phyloP scores from a whole-genome alignment of 1,284 basidiomycete species.

The Ganoderma sinense region DNA sequence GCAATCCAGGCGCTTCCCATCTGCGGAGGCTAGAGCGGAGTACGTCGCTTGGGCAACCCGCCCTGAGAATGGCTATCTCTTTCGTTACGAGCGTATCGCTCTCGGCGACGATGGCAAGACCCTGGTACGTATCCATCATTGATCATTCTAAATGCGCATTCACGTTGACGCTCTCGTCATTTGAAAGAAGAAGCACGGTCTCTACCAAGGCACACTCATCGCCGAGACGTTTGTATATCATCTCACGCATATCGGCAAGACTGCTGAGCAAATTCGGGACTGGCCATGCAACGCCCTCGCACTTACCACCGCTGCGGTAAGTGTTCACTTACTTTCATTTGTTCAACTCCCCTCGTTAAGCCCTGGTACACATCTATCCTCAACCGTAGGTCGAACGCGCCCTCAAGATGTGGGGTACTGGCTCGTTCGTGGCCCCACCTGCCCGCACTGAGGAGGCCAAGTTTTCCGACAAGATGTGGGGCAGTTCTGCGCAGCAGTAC shows the following conservation, averaged over 20 bases:
- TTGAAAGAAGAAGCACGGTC: background rate
- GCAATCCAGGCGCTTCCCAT: background rate
- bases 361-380: no score
- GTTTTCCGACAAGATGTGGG: no score
- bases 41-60: background rate
- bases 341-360: no score
- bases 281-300: background rate
- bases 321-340: no score
- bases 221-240: background rate
- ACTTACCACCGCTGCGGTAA: background rate
- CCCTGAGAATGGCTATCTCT: background rate
- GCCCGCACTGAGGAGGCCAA: no score
- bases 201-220: background rate
- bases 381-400: no score
- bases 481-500: no score
- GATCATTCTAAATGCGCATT: no score
- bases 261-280: background rate
- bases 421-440: no score
- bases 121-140: background rate
- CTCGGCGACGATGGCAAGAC: background rate
- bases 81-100: background rate
- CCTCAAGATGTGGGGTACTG: no score
- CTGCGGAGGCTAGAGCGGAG: background rate
- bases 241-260: background rate
- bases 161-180: background rate